Evolutionary conservation across 345 rosid species (phyloP), one percentile per base, ranked within the genome.

Genomic region (Salix exigua): DNA sequence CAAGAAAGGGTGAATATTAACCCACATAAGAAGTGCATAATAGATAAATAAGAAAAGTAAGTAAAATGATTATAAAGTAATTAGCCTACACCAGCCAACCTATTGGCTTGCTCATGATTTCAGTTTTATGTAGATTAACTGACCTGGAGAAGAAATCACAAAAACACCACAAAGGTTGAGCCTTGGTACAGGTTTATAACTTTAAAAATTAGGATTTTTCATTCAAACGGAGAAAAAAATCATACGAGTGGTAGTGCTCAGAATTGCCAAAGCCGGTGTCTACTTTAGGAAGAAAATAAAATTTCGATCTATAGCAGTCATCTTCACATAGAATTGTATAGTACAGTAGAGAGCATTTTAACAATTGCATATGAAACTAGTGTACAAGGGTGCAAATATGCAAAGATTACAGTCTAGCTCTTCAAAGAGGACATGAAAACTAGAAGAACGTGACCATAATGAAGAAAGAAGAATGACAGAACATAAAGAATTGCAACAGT

Each of bases 401-500:
- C 28, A 58, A 66, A 31, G 67, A 38, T 33, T 33, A 7, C 71
- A 53, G 46, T 75, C 48, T 58, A 8, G 23, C 18, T 30, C 8
- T 28, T 19, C 28, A 21, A 61, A 38, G 25, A 42, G 71, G 46
- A 68, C 70, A 48, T 26, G 66, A 23, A 70, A 71, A 53, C 33
- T 5, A 55, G 35, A 48, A 28, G 64, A 35, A 66, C 18, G 4
- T 40, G 23, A 37, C 25, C 61, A 25, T 30, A 55, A 17, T 44
- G 23, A 61, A n/a, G 66, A 77, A 72, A 66, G 44, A 74, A 17
- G 67, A 77, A 33, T 8, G 33, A 40, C 11, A 16, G 28, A 55
- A 55, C 61, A n/a, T 7, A 35, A 71, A 35, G 63, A 66, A 53
- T 50, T 37, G 66, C 25, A 80, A 48, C 33, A 1, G 3, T 1